Evolutionary conservation across 805 yeast genomes (phyloP), one percentile per base, ranked within the genome.

Genomic region (Candida easanensis): DNA sequence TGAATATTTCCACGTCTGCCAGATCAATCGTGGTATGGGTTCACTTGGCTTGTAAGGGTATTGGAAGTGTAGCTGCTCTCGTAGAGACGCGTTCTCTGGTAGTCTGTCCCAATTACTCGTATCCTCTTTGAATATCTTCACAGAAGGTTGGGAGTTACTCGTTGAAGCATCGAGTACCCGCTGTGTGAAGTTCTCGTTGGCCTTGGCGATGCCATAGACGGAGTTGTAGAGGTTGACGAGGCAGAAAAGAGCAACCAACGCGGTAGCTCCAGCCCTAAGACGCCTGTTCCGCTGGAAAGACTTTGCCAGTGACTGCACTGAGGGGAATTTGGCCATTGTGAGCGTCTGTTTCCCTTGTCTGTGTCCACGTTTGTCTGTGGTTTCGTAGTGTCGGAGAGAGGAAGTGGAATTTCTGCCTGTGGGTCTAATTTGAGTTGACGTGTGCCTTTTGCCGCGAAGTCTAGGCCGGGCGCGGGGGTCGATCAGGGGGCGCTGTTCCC

Each of bases 1-100:
- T 15, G 78, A 79, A 37, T 74, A 80, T 64, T 89, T 91, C 97
- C 97, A 91, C 1, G 96, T 82, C 65, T 91, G 98, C 96, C 97
- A 91, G 32, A 91, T 79, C 51, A 77, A 77, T 17, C 82, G 84
- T 0, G 97, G 95, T 45, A 89, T 77, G 23, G 77, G 77, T 25
- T 74, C 68, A 4, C 66, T 46, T 25, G 80, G 68, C 47, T 84
- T 83, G 64, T 90, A 91, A 0, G 97, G 96, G 59, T 79, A 86
- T 52, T 83, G 76, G 58, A 64, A 79, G 16, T 83, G 72, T 48
- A 90, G 70, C 58, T 85, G 88, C 32, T 77, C 80, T 34, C 84
- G 61, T 36, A 72, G 43, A 3, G 62, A 36, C 6, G 58, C 42
- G 20, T 46, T 23, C 2, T 30, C 42, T 11, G 48, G 42, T 2